Evolutionary conservation across 2,329 filamentous ascomycete species (phyloP), one percentile per base, ranked within the genome.

Genomic region (Fusarium phyllophilum): DNA sequence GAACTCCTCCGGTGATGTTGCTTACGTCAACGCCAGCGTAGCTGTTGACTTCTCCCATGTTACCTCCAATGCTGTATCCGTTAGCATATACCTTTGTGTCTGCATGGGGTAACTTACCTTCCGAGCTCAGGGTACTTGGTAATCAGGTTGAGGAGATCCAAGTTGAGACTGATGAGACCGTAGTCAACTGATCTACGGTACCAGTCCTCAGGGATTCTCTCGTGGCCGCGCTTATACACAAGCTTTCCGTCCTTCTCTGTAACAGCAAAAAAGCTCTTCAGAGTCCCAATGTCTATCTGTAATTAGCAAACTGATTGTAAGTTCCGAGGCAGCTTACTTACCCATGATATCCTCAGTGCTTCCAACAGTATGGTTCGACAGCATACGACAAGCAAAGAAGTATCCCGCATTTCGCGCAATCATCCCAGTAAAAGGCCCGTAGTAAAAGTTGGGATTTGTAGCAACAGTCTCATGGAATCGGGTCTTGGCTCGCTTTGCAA

Each of bases 401-500:
- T 67, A 71, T 14, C 62, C 67, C 0, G 68, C 68, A 15, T 71
- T 71, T 13, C 68, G 41, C 34, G 56, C 56, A 42, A 71, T 54
- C 55, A 71, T 71, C 10, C 68, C 68, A 10, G 68, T 71, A 0
- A 71, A 62, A 2, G 68, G 68, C 2, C 67, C 68, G 3, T 57
- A 71, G 62, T 71, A 71, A n/a, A 71, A 71, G 62, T 71, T 57
- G 1, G 68, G 68, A 12, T 71, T 71, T 5, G 56, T 67, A 8
- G 39, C 36, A 4, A 71, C 34, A 1, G 39, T 62, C 31, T 71
- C 45, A 1, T 62, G 24, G 26, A 71, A 71, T 17, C 67, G 67
- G 5, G 45, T 49, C 17, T 46, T 52, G 17, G 68, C 67, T 22
- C 56, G 31, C 39, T 62, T 29, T 0, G 33, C 17, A 8, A 67